These are phyloP conservation scores for Xylariomycetidae sp. DNA, from an alignment of 2,329 filamentous ascomycete species.

Conservation along the genomic window DNA sequence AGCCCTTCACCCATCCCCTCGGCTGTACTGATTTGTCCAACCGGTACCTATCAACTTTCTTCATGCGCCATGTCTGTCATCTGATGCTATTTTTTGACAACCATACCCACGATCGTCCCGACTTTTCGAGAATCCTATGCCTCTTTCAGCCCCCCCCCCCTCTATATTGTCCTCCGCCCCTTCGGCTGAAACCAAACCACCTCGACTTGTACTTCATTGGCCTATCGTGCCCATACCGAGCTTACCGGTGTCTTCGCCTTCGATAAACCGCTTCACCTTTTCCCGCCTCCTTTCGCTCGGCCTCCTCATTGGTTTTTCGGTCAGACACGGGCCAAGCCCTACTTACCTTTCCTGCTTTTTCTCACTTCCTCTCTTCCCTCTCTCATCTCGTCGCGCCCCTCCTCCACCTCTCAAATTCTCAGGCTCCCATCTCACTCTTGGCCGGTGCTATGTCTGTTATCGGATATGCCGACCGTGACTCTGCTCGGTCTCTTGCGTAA, in stretches of 20 bases:
- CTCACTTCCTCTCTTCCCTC: not conserved
- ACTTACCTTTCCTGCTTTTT: not conserved
- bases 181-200: no score
- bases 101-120: conserved; percentile 12
- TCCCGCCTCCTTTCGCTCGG: conserved; percentile 12
- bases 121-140: conserved; percentile 13
- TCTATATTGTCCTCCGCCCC: not conserved
- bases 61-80: conserved; percentile 19
- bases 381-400: not conserved
- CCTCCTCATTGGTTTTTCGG: no score
- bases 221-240: no score
- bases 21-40: conserved; percentile 20
- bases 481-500: conserved; percentile 15
- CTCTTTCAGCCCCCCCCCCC: conserved; percentile 2
- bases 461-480: conserved; percentile 14
- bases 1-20: conserved; percentile 2
- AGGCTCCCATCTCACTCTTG: conserved; percentile 5
- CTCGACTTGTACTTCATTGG: no score
- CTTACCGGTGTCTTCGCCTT: not conserved
- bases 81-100: conserved; percentile 17
- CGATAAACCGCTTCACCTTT: conserved; percentile 8
- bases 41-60: conserved; percentile 17
- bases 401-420: not conserved
- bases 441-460: conserved; percentile 6
- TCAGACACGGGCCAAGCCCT: conserved; percentile 19